Conservation (phyloP, 768 basidiomycete genomes). For the Mycena chlorophos region DNA sequence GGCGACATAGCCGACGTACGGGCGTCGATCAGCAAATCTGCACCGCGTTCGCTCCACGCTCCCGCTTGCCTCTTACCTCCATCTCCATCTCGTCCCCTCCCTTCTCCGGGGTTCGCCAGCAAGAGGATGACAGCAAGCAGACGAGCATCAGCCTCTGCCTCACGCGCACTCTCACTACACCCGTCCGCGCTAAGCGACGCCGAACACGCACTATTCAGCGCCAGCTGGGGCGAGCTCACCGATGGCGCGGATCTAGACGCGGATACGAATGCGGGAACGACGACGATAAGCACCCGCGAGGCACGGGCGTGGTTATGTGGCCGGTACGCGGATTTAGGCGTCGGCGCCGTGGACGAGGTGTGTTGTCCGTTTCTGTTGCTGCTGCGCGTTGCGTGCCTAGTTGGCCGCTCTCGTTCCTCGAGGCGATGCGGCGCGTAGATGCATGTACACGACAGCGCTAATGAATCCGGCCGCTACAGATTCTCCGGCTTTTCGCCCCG, state of each 20-base stretch:
- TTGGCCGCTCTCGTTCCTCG: too few relatives aligned
- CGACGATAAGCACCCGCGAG: conserved; percentile 46
- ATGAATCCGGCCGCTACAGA: conserved; percentile 14
- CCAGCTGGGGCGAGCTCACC: conserved; percentile 42
- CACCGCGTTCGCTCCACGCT: neutral
- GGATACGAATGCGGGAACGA: conserved; percentile 21
- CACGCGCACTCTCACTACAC: conserved; percentile 48
- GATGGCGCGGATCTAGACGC: conserved; percentile 3
- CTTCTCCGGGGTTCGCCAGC: neutral
- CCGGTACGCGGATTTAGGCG: conserved; percentile 36
- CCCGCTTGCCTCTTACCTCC: neutral
- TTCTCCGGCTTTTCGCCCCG: conserved; percentile 40
- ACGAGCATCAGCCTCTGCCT: neutral
- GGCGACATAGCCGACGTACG: too few relatives aligned
- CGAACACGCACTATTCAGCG: conserved; percentile 49
- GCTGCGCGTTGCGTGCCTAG: too few relatives aligned
- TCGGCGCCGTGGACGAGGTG: conserved; percentile 26
- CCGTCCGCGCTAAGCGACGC: conserved; percentile 53
- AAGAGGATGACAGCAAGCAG: too few relatives aligned
- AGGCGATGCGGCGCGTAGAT: too few relatives aligned
- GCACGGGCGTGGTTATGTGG: conserved; percentile 55
- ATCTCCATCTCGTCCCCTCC: neutral
- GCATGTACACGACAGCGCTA: too few relatives aligned
- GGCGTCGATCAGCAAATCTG: neutral
- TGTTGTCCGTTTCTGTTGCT: neutral